Evolutionary conservation across 164 flowering plant genomes (phyloP), one percentile per base, ranked within the genome.

Genomic region (Umbilicus rupestris): DNA sequence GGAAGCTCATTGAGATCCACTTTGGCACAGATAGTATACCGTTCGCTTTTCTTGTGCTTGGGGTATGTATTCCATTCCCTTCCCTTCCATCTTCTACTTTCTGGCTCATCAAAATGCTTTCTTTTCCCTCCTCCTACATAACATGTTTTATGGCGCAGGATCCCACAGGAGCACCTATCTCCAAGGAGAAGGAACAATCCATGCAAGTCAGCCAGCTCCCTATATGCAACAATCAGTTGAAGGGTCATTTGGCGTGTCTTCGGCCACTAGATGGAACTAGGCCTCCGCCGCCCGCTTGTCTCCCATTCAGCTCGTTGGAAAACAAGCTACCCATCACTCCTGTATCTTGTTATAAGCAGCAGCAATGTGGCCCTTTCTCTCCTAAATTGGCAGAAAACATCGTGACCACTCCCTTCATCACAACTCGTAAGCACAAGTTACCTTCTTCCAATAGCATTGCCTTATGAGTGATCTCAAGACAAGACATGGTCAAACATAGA

Each of bases 41-140:
- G 12, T 89, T 87, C 74, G 75, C 79, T 11, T 87, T 89, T 76
- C 84, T 87, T 57, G 82, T 75, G 70, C 84, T 83, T 44, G 89
- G 80, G 87, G 95, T 86, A 76, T 19, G 73, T 49, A 35, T 1
- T 28, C 39, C 15, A 66, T 50, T 35, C 15, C 39, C 16, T 19
- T 22, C 42, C 20, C 8, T 45, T 20, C 7, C 19, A 47, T n/a
- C 24, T 52, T 8, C 1, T 6, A 20, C 24, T 41, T 10, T 9
- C 19, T n/a, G n/a, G n/a, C n/a, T n/a, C n/a, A n/a, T n/a, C n/a
- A n/a, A n/a, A n/a, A n/a, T n/a, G n/a, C n/a, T n/a, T n/a, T n/a
- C n/a, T n/a, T n/a, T n/a, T n/a, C n/a, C n/a, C n/a, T n/a, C n/a
- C n/a, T n/a, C n/a, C n/a, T n/a, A n/a, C n/a, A n/a, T n/a, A n/a